phyloP scores from a whole-genome alignment of 192 early-diverging fungal species.

The Coemansia sp. region DNA sequence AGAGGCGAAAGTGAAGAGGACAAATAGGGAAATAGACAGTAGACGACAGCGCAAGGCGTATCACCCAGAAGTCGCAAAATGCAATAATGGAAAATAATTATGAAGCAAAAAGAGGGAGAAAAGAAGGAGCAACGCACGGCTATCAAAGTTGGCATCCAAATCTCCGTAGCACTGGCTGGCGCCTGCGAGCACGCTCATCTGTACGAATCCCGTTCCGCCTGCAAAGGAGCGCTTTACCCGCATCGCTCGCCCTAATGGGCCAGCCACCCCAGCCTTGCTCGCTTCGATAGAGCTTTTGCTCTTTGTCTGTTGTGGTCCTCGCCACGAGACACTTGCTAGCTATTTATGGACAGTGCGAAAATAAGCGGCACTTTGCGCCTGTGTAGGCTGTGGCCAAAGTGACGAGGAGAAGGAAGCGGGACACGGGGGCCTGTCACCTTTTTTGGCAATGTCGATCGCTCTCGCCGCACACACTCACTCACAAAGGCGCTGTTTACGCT shows the following conservation, averaged over 20 bases:
- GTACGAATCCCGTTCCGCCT: background rate
- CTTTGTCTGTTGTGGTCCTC: background rate
- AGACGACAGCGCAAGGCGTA: background rate
- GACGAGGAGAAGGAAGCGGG: background rate
- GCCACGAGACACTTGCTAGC: background rate
- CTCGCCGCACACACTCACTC: background rate
- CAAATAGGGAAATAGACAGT: background rate
- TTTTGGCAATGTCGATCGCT: background rate
- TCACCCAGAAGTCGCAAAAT: conserved; percentile 1
- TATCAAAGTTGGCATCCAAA: background rate
- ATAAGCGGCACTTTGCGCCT: background rate
- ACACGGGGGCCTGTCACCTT: background rate
- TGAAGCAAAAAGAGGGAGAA: background rate
- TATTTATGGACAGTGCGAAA: background rate
- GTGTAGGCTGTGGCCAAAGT: background rate
- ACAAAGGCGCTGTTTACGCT: background rate
- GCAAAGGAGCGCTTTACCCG: background rate
- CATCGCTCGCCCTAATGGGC: background rate
- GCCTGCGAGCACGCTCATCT: background rate
- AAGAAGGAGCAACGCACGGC: background rate
- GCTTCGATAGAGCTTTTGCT: background rate
- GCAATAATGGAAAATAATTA: conserved; percentile 1
- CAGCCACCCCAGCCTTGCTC: background rate
- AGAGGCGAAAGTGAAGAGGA: background rate
- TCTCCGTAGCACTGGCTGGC: background rate